These are phyloP conservation scores for Novymonas esmeraldas DNA, from an alignment of 208 protist genomes.

Conservation along the genomic window DNA sequence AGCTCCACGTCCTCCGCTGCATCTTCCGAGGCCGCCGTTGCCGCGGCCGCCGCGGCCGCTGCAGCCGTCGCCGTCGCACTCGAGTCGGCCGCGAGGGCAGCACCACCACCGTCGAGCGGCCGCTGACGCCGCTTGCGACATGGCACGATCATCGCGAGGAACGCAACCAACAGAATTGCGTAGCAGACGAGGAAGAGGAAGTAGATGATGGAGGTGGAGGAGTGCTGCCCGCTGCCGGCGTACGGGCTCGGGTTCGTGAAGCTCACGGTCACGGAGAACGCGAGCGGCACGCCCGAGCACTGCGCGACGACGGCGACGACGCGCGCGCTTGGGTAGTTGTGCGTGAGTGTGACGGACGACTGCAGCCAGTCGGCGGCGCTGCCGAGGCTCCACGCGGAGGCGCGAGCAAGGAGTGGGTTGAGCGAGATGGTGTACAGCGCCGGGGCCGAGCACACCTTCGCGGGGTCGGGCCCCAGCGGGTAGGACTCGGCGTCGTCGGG, in stretches of 20 bases:
- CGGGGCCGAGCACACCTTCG: constrained; percentile 37
- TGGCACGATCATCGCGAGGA: constrained; percentile 40
- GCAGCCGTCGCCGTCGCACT: too few relatives aligned
- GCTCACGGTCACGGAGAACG: constrained; percentile 29
- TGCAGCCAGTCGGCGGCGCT: constrained; percentile 19
- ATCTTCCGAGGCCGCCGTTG: too few relatives aligned
- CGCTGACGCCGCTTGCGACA: constrained; percentile 26
- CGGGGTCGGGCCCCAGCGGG: constrained; percentile 31
- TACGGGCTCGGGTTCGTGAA: constrained; percentile 31
- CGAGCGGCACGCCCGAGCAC: constrained; percentile 56
- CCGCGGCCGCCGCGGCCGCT: too few relatives aligned
- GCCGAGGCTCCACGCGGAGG: constrained; percentile 23
- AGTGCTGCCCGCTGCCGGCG: constrained; percentile 37
- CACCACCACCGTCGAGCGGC: too few relatives aligned
- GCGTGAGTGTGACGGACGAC: constrained; percentile 16
- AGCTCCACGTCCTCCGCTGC: too few relatives aligned
- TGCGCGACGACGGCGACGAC: constrained; percentile 59
- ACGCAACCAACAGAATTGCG: constrained; percentile 26
- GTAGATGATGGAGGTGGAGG: constrained; percentile 41
- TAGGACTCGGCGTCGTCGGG: not conserved
- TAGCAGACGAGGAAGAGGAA: constrained; percentile 44
- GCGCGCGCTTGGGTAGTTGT: constrained; percentile 28
- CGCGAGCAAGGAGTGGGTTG: constrained; percentile 27
- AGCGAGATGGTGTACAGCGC: constrained; percentile 45
- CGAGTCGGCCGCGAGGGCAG: too few relatives aligned